phyloP scores from a whole-genome alignment of 257 asterid genomes.

The Capsicum rhomboideum region DNA sequence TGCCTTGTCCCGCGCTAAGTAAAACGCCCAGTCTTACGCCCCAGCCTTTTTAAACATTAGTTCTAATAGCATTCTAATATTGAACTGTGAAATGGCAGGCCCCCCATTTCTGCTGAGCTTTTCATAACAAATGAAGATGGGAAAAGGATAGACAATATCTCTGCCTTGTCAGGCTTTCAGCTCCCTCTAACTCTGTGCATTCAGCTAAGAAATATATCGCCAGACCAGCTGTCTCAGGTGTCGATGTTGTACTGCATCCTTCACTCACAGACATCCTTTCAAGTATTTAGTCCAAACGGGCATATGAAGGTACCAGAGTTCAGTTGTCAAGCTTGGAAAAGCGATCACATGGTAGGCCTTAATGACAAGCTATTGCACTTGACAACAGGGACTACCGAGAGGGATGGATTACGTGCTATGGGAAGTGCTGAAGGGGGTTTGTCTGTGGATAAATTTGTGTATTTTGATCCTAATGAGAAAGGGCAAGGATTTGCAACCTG shows the following conservation, averaged over 20 bases:
- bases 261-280: slow-evolving; percentile 25
- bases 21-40: no score
- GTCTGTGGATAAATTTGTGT: slow-evolving; percentile 27
- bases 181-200: slow-evolving; percentile 56
- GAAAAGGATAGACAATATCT: slow-evolving; percentile 30
- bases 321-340: slow-evolving; percentile 24
- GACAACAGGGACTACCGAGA: slow-evolving; percentile 22
- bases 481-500: slow-evolving; percentile 84
- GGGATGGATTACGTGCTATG: slow-evolving; percentile 3
- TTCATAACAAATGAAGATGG: slow-evolving; percentile 54
- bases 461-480: slow-evolving; percentile 40
- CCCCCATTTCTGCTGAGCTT: slow-evolving; percentile 54
- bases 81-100: slow-evolving; percentile 37
- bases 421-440: slow-evolving; percentile 5
- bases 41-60: no score
- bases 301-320: slow-evolving; percentile 12
- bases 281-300: slow-evolving; percentile 3
- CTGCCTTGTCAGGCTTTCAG: slow-evolving; percentile 39
- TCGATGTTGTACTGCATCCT: slow-evolving; percentile 59
- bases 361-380: slow-evolving; percentile 41
- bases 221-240: slow-evolving; percentile 15
- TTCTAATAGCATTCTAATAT: neutral
- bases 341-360: slow-evolving; percentile 31
- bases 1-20: no score
- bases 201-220: slow-evolving; percentile 49